phyloP scores from a whole-genome alignment of 2,329 filamentous ascomycete genomes.

The Fusarium heterosporum region DNA sequence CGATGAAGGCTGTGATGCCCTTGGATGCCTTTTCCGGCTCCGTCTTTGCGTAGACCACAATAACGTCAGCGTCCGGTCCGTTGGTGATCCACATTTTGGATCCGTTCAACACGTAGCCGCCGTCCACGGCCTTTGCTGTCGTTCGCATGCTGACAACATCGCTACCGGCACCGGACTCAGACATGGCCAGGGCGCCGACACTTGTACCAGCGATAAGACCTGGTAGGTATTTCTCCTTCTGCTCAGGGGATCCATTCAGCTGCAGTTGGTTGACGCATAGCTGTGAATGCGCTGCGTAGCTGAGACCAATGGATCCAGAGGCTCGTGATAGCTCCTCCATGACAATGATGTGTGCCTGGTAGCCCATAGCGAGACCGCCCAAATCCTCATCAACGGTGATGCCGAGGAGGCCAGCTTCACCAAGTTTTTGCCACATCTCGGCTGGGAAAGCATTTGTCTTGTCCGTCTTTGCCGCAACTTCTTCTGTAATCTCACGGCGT shows the following conservation, averaged over 20 bases:
- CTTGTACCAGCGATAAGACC: slow-evolving; percentile 82
- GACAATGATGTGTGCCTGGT: slow-evolving; percentile 94
- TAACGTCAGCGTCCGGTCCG: slow-evolving; percentile 89
- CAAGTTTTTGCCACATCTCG: slow-evolving; percentile 93
- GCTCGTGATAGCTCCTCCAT: slow-evolving; percentile 95
- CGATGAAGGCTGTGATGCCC: slow-evolving; percentile 95
- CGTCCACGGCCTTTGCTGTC: slow-evolving; percentile 81
- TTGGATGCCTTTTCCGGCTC: slow-evolving; percentile 82
- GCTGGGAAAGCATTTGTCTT: slow-evolving; percentile 87
- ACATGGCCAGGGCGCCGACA: slow-evolving; percentile 94
- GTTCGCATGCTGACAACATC: slow-evolving; percentile 98
- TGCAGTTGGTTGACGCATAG: slow-evolving; percentile 96
- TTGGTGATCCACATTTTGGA: slow-evolving; percentile 99
- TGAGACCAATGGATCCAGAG: slow-evolving; percentile 84
- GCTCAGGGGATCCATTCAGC: slow-evolving; percentile 82
- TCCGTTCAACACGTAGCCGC: slow-evolving; percentile 87
- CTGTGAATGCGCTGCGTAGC: slow-evolving; percentile 95
- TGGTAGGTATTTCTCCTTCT: slow-evolving; percentile 85
- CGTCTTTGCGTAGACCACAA: slow-evolving; percentile 98
- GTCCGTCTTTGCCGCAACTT: slow-evolving; percentile 86
- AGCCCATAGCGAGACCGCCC: slow-evolving; percentile 90
- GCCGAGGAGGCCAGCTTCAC: slow-evolving; percentile 89
- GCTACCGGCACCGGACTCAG: slow-evolving; percentile 87
- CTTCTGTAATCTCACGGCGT: slow-evolving; percentile 85
- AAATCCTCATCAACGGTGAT: slow-evolving; percentile 94